These are phyloP conservation scores for Melaleuca quinquenervia DNA, from an alignment of 345 rosid genomes.

Conservation along the genomic window DNA sequence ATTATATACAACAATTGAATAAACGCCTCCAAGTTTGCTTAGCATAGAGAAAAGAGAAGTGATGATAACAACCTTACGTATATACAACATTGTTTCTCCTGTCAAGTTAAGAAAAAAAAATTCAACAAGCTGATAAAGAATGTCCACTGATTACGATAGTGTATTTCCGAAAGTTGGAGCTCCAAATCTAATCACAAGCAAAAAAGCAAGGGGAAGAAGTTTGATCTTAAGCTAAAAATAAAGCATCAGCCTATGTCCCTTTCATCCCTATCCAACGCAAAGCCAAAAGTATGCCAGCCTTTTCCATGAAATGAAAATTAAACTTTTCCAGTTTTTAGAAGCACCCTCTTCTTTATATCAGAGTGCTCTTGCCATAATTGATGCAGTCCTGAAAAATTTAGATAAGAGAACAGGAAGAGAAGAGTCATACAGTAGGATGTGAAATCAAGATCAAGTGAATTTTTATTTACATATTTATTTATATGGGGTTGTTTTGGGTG, in stretches of 20 bases:
- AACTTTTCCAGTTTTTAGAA: neutral
- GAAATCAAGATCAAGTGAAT: neutral
- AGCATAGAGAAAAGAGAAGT: neutral
- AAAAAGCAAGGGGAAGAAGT: neutral
- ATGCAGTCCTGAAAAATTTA: neutral
- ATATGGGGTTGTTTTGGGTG: too few species aligned
- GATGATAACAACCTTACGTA: neutral
- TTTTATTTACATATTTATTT: too few species aligned
- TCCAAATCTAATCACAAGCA: neutral
- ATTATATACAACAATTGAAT: neutral
- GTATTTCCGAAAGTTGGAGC: neutral
- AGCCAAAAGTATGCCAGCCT: neutral
- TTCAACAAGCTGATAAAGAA: neutral
- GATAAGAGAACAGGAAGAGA: neutral
- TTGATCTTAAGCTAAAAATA: neutral
- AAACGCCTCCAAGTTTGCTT: neutral
- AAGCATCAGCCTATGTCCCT: neutral
- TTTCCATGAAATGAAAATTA: neutral
- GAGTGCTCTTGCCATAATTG: neutral
- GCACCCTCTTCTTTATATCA: neutral
- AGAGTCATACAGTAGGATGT: neutral
- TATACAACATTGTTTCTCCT: neutral
- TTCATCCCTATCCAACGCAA: neutral
- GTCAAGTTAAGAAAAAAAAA: neutral
- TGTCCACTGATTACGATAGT: neutral